Percentiles rank a stretch among this genome's conserved stretches.
These are phyloP conservation scores for Ascochyta pisi DNA, from an alignment of 2,329 filamentous ascomycete genomes.

Conservation along the genomic window DNA sequence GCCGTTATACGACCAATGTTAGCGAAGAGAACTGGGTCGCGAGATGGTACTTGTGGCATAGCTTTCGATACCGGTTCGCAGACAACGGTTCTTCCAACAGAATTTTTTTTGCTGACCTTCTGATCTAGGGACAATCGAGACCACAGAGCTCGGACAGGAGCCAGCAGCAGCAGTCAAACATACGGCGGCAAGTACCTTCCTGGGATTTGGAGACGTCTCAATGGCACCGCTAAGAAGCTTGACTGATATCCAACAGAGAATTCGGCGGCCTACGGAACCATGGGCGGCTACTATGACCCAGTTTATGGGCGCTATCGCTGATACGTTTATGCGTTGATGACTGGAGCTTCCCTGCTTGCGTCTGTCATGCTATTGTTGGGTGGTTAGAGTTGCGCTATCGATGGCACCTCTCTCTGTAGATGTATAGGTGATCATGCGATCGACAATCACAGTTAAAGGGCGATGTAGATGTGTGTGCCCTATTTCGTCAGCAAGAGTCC, in stretches of 20 bases:
- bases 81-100: no score
- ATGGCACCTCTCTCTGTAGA: constrained; percentile 26
- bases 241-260: constrained; percentile 3
- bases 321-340: neutral
- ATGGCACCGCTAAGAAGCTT: constrained; percentile 8
- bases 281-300: constrained; percentile 33
- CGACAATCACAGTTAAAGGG: neutral
- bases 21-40: constrained; percentile 59
- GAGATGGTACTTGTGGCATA: constrained; percentile 60
- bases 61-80: constrained; percentile 53
- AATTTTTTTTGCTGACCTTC: neutral
- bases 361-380: neutral
- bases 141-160: constrained; percentile 17
- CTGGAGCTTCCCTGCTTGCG: neutral
- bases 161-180: constrained; percentile 1
- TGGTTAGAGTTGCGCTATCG: neutral
- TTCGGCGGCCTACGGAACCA: constrained; percentile 8
- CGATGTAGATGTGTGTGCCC: constrained; percentile 18
- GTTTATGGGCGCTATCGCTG: constrained; percentile 30
- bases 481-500: constrained; percentile 9
- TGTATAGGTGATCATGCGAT: constrained; percentile 19
- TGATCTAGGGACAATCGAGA: constrained; percentile 44
- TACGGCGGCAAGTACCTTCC: constrained; percentile 5
- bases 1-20: constrained; percentile 49
- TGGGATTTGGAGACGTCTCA: neutral